Evolutionary conservation across 2,329 filamentous ascomycete genomes (phyloP).

Genomic region (Ophiobolus disseminans): DNA sequence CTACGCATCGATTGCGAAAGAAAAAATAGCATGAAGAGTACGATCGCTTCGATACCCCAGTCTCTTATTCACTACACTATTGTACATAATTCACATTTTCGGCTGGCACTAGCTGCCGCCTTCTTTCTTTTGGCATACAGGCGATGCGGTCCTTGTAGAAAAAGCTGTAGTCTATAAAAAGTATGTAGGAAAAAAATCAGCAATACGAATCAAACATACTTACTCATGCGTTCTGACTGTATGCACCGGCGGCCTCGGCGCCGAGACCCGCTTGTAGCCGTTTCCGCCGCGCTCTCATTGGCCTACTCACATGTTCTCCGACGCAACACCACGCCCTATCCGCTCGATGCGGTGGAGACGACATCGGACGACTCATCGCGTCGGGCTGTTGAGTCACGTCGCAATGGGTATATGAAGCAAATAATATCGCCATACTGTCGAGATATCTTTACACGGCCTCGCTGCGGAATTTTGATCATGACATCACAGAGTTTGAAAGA

Average conservation of each 20-base stretch:
- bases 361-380: constrained; percentile 1
- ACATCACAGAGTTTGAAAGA: constrained; percentile 15
- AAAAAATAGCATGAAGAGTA: constrained; percentile 18
- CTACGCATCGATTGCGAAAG: too few species aligned
- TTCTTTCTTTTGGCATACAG: constrained; percentile 9
- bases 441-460: too few species aligned
- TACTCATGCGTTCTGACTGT: too few species aligned
- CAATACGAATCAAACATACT: too few species aligned
- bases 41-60: constrained; percentile 23
- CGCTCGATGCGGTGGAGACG: neutral
- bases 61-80: constrained; percentile 17
- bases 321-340: constrained; percentile 3
- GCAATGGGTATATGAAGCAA: neutral
- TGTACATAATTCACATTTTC: constrained; percentile 30
- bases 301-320: neutral
- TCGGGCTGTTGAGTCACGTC: neutral
- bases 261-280: too few species aligned
- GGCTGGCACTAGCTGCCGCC: neutral
- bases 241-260: too few species aligned
- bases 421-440: too few species aligned
- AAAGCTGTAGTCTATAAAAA: neutral
- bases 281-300: too few species aligned
- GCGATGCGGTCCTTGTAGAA: constrained; percentile 10
- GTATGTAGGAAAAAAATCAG: neutral
- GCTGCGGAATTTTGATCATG: constrained; percentile 16